phyloP scores from a whole-genome alignment of 208 protist genomes.

The Trypanosoma melophagium region DNA sequence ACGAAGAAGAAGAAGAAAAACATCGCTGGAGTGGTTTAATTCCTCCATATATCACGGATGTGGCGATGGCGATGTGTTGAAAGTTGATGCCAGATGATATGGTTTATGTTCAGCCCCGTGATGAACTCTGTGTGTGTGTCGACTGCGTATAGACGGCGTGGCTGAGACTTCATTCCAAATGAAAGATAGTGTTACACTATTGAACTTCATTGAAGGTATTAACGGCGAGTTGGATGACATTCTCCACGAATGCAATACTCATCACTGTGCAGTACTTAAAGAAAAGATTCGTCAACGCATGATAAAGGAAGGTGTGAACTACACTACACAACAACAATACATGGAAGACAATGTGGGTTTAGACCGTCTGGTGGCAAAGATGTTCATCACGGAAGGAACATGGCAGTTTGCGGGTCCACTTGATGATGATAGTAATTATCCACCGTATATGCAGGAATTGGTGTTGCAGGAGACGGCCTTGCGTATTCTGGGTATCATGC shows the following conservation, averaged over 20 bases:
- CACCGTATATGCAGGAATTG: background rate
- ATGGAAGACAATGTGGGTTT: background rate
- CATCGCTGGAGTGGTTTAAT: background rate
- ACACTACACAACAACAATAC: background rate
- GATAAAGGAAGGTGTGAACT: background rate
- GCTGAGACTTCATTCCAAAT: background rate
- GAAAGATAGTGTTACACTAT: background rate
- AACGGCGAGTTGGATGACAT: background rate
- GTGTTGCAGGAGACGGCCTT: background rate
- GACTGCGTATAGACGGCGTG: background rate
- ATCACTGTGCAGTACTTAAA: background rate
- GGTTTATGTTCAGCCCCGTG: background rate
- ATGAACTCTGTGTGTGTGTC: background rate
- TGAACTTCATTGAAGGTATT: background rate
- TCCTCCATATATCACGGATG: background rate
- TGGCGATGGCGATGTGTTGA: background rate
- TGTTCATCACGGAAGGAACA: background rate
- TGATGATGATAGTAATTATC: background rate
- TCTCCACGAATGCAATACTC: background rate
- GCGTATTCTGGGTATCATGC: background rate
- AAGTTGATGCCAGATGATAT: background rate
- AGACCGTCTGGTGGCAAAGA: background rate
- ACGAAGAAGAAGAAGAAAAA: background rate
- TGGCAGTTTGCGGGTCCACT: background rate
- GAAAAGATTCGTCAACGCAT: background rate